Evolutionary conservation across 306 rosid species (phyloP), one percentile per base, ranked within the genome.

Genomic region (Prinsepia uniflora): DNA sequence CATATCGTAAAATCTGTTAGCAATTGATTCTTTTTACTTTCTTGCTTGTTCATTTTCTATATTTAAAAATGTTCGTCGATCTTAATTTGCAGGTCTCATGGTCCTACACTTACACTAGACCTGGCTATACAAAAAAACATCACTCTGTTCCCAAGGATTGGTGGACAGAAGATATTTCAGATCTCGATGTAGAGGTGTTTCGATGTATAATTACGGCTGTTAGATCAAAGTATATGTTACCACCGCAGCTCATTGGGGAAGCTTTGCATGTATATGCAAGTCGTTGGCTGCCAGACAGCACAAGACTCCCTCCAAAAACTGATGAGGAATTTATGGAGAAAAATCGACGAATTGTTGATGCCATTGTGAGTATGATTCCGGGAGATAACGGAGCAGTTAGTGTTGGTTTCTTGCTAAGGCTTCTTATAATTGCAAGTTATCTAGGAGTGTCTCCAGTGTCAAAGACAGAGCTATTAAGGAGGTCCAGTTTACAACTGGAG

Each of bases 91-190:
- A 91, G 99, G 96, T 94, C 8, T 82, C 75, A 65, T 94, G 97
- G 97, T 94, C 97, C 78, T 94, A 86, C 88, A 94, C 99, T 40
- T 94, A 94, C 67, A 94, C 99, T 0, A 87, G 99, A 84, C 99
- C 91, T 0, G 99, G 99, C 74, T 91, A 89, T 76, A 75, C 47
- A 44, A 84, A 74, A 73, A 91, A 89, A 34, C 89, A 85, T 65
- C 84, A 87, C 76, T 84, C 90, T 73, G 96, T 87, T 47, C 97
- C 97, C 17, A 94, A 82, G 74, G 99, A 94, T 85, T 94, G 99
- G 99, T 94, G 99, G 99, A 94, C 97, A 0, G 97, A 94, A 79
- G 99, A 94, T 71, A 73, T 94, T 11, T 77, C 97, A n/a, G 94
- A 89, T 76, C 96, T 94, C 18, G 86, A 89, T 78, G 81, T 91